Evolutionary conservation across 2,329 filamentous ascomycete genomes (phyloP).

Genomic region (Colletotrichum musae): DNA sequence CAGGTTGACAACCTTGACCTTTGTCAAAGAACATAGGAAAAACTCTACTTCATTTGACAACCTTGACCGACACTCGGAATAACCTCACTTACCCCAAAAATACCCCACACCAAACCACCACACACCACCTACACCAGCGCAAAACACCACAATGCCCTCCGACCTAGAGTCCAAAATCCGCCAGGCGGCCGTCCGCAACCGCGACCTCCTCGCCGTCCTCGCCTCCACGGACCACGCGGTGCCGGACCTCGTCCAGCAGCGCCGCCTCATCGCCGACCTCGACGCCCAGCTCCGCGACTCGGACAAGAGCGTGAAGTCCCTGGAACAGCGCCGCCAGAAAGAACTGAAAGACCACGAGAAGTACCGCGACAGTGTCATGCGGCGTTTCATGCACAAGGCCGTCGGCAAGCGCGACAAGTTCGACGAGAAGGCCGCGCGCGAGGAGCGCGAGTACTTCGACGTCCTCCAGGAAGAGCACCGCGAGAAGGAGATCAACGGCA

Average conservation of each 20-base stretch:
- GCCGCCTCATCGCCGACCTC: constrained; percentile 61
- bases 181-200: constrained; percentile 56
- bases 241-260: constrained; percentile 61
- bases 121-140: neutral
- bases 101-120: neutral
- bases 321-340: constrained; percentile 58
- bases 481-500: constrained; percentile 58
- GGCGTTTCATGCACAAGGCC: constrained; percentile 66
- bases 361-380: constrained; percentile 67
- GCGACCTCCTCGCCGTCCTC: constrained; percentile 61
- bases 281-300: constrained; percentile 55
- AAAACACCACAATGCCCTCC: constrained; percentile 18
- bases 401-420: constrained; percentile 65
- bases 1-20: too few species aligned
- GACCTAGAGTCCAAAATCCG: constrained; percentile 54
- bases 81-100: neutral
- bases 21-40: too few species aligned
- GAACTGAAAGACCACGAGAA: constrained; percentile 67
- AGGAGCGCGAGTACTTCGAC: constrained; percentile 69
- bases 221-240: constrained; percentile 64
- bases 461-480: constrained; percentile 64
- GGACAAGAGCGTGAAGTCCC: constrained; percentile 53
- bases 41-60: too few species aligned
- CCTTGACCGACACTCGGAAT: neutral
- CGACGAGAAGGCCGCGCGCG: constrained; percentile 63